Evolutionary conservation across 2,329 filamentous ascomycete species (phyloP).

Genomic region (Elsinoe batatas): DNA sequence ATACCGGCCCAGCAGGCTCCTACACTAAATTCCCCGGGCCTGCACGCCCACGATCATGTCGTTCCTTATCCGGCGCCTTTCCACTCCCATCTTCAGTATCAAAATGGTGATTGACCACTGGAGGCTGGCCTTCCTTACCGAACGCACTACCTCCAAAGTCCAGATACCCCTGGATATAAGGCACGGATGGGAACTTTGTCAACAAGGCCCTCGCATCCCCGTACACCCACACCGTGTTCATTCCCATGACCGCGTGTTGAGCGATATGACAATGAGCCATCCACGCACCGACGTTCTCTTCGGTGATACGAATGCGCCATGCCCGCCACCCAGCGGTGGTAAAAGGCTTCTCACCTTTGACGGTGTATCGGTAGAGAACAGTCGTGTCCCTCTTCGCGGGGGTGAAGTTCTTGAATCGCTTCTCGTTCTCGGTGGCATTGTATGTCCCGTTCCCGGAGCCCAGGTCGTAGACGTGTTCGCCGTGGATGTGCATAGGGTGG

Average conservation of each 20-base stretch:
- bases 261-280: slow-evolving; percentile 53
- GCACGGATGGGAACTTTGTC: neutral
- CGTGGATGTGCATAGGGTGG: slow-evolving; percentile 49
- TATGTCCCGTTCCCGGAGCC: slow-evolving; percentile 47
- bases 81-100: slow-evolving; percentile 31
- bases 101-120: slow-evolving; percentile 31
- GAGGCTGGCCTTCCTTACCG: slow-evolving; percentile 18
- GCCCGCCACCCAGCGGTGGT: slow-evolving; percentile 48
- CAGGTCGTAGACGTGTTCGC: slow-evolving; percentile 45
- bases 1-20: no score
- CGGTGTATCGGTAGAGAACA: slow-evolving; percentile 46
- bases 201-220: neutral
- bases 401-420: slow-evolving; percentile 16
- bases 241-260: slow-evolving; percentile 48
- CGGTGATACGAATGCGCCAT: slow-evolving; percentile 46
- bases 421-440: slow-evolving; percentile 41
- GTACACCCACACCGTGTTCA: slow-evolving; percentile 6
- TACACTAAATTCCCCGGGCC: no score
- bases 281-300: slow-evolving; percentile 44
- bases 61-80: neutral
- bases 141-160: slow-evolving; percentile 5
- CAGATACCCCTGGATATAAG: slow-evolving; percentile 8
- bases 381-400: slow-evolving; percentile 41
- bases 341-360: slow-evolving; percentile 30
- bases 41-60: no score